A percentile compares a stretch with the other conserved stretches of the same genome.
phyloP scores from a whole-genome alignment of 352 stramenopile genomes.

The Thalassiosira pacifica region DNA sequence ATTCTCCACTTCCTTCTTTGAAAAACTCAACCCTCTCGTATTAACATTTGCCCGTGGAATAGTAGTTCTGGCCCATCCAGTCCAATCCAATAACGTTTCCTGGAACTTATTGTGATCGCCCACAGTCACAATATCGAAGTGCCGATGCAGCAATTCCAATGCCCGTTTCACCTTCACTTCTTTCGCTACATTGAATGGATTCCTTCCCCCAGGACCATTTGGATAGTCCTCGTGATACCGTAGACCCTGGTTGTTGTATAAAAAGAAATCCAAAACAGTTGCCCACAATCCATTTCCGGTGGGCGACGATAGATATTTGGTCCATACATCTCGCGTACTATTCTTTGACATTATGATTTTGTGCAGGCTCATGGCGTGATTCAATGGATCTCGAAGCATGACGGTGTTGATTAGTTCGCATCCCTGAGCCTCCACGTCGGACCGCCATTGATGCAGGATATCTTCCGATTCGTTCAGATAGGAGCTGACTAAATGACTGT shows the following conservation, averaged over 20 bases:
- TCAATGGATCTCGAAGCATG: slow-evolving; percentile 66
- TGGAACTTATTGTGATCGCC: slow-evolving; percentile 53
- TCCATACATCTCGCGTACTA: slow-evolving; percentile 55
- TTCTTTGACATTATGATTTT: slow-evolving; percentile 53
- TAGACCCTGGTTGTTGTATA: slow-evolving; percentile 58
- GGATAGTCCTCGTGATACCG: slow-evolving; percentile 49
- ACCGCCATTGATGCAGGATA: slow-evolving; percentile 53
- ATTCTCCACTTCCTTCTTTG: slow-evolving; percentile 52
- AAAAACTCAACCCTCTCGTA: slow-evolving; percentile 22
- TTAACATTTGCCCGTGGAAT: slow-evolving; percentile 38
- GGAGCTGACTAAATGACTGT: slow-evolving; percentile 45
- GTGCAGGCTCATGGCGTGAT: slow-evolving; percentile 64
- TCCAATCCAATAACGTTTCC: slow-evolving; percentile 44
- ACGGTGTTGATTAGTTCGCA: slow-evolving; percentile 66
- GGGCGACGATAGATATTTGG: slow-evolving; percentile 38
- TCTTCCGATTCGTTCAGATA: slow-evolving; percentile 65
- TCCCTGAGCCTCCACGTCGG: slow-evolving; percentile 56
- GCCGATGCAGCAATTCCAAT: slow-evolving; percentile 54
- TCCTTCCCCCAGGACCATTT: slow-evolving; percentile 41
- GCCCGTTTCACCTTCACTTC: slow-evolving; percentile 59
- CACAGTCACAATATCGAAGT: slow-evolving; percentile 67
- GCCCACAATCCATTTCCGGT: slow-evolving; percentile 45
- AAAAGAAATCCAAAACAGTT: slow-evolving; percentile 64
- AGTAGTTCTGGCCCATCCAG: slow-evolving; percentile 34
- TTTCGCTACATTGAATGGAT: slow-evolving; percentile 65